These are phyloP conservation scores for Aspergillus latus DNA, from an alignment of 2,329 filamentous ascomycete genomes.

Conservation along the genomic window DNA sequence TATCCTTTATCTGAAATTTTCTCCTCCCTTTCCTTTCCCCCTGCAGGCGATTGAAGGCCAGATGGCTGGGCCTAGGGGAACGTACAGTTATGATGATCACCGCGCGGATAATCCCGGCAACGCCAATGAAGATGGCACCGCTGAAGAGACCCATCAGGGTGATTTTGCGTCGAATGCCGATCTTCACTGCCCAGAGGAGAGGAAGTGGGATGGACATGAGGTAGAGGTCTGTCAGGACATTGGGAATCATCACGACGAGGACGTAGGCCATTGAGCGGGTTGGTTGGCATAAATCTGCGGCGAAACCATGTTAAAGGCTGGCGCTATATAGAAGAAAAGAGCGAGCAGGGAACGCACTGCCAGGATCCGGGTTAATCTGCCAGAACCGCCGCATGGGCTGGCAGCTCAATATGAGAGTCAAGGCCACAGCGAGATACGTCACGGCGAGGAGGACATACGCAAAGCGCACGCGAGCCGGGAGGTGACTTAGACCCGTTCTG, in stretches of 20 bases:
- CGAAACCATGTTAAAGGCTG: no score
- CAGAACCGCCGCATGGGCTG: constrained; percentile 55
- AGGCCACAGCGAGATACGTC: constrained; percentile 50
- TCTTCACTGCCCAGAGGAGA: constrained; percentile 54
- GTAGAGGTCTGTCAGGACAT: constrained; percentile 58
- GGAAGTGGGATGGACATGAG: constrained; percentile 59
- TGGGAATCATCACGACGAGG: constrained; percentile 50
- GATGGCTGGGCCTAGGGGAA: not conserved
- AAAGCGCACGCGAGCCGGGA: constrained; percentile 47
- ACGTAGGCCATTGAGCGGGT: constrained; percentile 50
- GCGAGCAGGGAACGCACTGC: constrained; percentile 43
- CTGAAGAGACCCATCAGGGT: constrained; percentile 54
- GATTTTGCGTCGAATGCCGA: constrained; percentile 50
- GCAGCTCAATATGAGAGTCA: constrained; percentile 55
- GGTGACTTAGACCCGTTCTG: constrained; percentile 41
- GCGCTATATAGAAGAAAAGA: not conserved
- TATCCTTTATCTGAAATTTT: no score
- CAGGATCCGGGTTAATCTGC: constrained; percentile 60
- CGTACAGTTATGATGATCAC: constrained; percentile 46
- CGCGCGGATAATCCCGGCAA: constrained; percentile 53
- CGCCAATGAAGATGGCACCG: constrained; percentile 55
- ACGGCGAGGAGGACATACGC: constrained; percentile 50
- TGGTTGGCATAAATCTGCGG: constrained; percentile 47
- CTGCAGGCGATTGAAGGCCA: no score
- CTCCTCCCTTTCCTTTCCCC: no score